Evolutionary conservation across 495 filamentous ascomycete species (phyloP).

Genomic region (Bacidia gigantensis): DNA sequence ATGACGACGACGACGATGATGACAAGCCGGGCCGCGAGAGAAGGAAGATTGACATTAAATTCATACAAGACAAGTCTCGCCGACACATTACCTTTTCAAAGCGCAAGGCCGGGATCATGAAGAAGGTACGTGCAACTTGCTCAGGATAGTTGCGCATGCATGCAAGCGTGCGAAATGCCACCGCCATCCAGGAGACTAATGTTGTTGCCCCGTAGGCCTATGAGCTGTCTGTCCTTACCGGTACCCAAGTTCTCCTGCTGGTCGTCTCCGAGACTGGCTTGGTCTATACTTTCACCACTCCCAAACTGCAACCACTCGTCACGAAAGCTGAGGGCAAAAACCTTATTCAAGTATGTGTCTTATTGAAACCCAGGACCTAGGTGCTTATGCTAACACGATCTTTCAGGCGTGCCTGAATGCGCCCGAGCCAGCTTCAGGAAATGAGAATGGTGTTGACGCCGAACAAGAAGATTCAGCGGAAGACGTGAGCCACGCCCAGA

Average conservation of each 20-base stretch:
- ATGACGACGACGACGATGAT: constrained; percentile 97
- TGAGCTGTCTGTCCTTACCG: constrained; percentile 92
- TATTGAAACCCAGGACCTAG: neutral
- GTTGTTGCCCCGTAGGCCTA: constrained; percentile 53
- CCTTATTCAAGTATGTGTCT: constrained; percentile 73
- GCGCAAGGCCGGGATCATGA: constrained; percentile 99
- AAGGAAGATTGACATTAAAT: constrained; percentile 99
- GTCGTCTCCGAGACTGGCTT: constrained; percentile 98
- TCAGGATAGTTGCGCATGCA: neutral
- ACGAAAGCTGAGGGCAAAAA: constrained; percentile 99
- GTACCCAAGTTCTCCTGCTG: constrained; percentile 91
- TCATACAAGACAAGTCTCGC: constrained; percentile 99
- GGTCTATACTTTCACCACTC: constrained; percentile 98
- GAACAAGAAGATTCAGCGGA: constrained; percentile 44
- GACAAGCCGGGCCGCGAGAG: constrained; percentile 97
- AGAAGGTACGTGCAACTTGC: constrained; percentile 65
- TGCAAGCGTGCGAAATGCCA: neutral
- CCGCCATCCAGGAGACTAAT: neutral
- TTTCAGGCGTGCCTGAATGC: constrained; percentile 86
- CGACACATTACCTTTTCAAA: constrained; percentile 99
- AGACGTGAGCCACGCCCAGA: constrained; percentile 38
- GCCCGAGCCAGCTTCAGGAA: constrained; percentile 75
- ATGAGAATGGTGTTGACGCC: constrained; percentile 78
- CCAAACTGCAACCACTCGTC: constrained; percentile 95
- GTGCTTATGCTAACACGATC: neutral